Base-by-base conservation (phyloP, 306 rosid species). In the Ormosia emarginata region DNA sequence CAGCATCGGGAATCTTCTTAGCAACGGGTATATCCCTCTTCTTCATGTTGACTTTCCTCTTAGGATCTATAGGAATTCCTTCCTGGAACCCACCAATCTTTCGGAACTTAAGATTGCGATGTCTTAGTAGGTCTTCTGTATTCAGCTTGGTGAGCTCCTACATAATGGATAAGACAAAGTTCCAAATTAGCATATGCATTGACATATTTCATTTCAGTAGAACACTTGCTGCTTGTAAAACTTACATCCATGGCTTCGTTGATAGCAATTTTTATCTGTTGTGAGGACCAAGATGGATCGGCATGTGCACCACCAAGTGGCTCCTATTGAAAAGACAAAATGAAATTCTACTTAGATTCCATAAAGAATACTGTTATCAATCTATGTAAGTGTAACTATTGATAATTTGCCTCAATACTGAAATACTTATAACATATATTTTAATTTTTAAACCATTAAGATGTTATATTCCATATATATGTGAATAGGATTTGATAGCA, bases 251-350 rank as follows among this genome's bases (percentile, higher is more conserved):
- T 95, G 84, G 91, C 43, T 76, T 88, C 86, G 73, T 89, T 88
- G 86, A 95, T 89, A 40, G 96, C 93, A 67, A 7, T 44, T 79
- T 92, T 95, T 43, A 95, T 93, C 87, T 92, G 97, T 74, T 92
- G 88, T 33, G 99, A 95, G 81, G 92, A 88, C 98, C 97, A 93
- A 2, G 80, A 6, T 37, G 99, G 88, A 87, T 93, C 93, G 8
- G 93, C 90, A 87, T 95, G 99, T 53, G 98, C 99, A 10, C 99
- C 99, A 67, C 98, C 98, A 6, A 92, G 86, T 4, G 99, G 98
- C 79, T 95, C 99, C 99, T 95, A 85, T 87, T 13, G 49, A 80
- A 78, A 82, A 77, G 69, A 43, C 6, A 56, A 50, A 72, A 76
- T 49, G 59, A 78, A 73, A 71, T 58, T 57, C 66, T 67, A 80